Evolutionary conservation across 2,329 filamentous ascomycete genomes (phyloP), one percentile per base, ranked within the genome.

Genomic region (Venturia asperata): DNA sequence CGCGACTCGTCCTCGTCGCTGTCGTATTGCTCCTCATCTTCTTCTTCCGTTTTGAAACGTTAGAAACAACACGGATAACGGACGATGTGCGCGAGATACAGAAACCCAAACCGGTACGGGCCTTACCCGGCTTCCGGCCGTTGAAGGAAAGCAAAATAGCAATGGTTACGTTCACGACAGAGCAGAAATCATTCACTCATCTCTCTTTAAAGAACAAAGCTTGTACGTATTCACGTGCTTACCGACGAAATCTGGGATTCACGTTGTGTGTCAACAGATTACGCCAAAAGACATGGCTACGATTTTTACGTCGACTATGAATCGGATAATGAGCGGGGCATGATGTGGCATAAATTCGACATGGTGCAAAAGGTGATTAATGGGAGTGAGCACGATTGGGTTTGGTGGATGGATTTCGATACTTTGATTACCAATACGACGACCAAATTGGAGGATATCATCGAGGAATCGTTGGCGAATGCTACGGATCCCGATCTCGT

Each of bases 391-490:
- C 74, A 74, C 65, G 74, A 77, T 64, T 78, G 76, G 77, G 71
- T 78, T 24, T 78, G 76, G 77, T 77, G 75, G 75, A 67, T 77
- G 11, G 76, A 78, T 67, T 76, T 76, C 55, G 76, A 78, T 67
- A 77, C 75, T 0, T 68, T 78, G 19, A 73, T 78, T 67, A 78
- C 74, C 17, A 77, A 77, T 63, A 76, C 74, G 19, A 69, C 71
- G 5, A 73, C 74, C 66, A 72, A 71, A 55, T 58, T 78, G 34
- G 68, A 71, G 10, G 71, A 76, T 58, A 71, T 78, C 61, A 74
- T 78, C 49, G 66, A 71, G 13, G 72, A 76, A 19, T 70, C 70
- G 15, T 68, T 78, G 15, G 66, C 64, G 9, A 74, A 74, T 19
- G 69, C 67, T 1, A 71, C 73, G 2, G 67, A 71, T 37, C 70